These are phyloP conservation scores for Sporobolomyces roseus DNA, from an alignment of 768 basidiomycete genomes.

Conservation along the genomic window DNA sequence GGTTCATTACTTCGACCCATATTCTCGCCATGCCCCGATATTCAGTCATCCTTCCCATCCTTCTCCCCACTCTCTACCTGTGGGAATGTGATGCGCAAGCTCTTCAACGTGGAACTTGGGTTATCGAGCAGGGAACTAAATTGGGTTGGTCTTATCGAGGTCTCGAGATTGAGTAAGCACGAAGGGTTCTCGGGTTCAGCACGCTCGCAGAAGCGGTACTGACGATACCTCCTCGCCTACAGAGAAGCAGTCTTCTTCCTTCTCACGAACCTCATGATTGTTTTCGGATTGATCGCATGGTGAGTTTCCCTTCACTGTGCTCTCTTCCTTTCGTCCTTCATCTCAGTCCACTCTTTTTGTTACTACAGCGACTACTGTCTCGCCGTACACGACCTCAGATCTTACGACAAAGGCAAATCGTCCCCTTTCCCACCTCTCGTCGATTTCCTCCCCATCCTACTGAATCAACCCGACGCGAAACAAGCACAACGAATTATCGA, in stretches of 20 bases:
- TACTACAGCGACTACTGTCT: constrained; percentile 22
- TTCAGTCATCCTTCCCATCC: constrained; percentile 19
- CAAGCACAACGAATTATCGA: constrained; percentile 27
- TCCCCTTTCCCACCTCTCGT: constrained; percentile 20
- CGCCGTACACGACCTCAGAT: constrained; percentile 31
- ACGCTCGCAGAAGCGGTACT: too few species aligned
- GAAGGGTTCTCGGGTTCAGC: too few species aligned
- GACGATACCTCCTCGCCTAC: neutral
- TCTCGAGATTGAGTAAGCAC: constrained; percentile 38
- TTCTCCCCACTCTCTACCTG: constrained; percentile 24
- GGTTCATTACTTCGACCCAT: constrained; percentile 40
- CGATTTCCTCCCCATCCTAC: constrained; percentile 22
- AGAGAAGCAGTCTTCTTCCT: constrained; percentile 44
- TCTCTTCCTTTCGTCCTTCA: neutral
- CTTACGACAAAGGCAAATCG: constrained; percentile 16
- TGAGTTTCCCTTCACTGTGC: neutral
- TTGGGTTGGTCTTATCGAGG: constrained; percentile 21
- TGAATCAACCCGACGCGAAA: constrained; percentile 18
- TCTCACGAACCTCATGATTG: constrained; percentile 41
- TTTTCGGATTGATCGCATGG: constrained; percentile 39
- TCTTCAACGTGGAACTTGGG: constrained; percentile 37
- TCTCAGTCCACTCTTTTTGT: too few species aligned
- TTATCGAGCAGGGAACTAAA: constrained; percentile 40
- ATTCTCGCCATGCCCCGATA: constrained; percentile 28
- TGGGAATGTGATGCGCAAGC: constrained; percentile 36